A percentile compares a stretch with the other conserved stretches of the same genome.
These are phyloP conservation scores for Scheffersomyces amazonensis DNA, from an alignment of 805 yeast species.

Conservation along the genomic window DNA sequence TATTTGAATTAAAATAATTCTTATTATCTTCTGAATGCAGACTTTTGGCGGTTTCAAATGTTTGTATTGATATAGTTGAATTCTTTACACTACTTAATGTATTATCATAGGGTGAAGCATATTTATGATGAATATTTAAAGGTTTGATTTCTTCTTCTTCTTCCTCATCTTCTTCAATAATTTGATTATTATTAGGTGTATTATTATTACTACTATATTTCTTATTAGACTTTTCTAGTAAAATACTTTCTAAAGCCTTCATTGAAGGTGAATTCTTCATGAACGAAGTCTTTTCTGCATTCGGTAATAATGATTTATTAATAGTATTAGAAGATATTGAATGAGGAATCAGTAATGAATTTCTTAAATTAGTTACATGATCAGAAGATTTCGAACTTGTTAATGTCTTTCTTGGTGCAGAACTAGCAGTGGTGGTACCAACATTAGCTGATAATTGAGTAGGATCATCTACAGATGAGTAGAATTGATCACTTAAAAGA, in stretches of 20 bases:
- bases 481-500: slow-evolving; percentile 30
- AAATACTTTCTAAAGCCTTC: slow-evolving; percentile 36
- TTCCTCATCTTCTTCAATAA: slow-evolving; percentile 13
- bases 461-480: slow-evolving; percentile 20
- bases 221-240: slow-evolving; percentile 16
- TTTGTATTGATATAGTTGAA: slow-evolving; percentile 16
- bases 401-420: background rate
- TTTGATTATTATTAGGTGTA: background rate
- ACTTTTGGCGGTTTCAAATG: slow-evolving; percentile 27
- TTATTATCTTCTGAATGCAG: slow-evolving; percentile 5
- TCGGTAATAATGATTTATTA: slow-evolving; percentile 10
- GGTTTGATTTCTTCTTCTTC: slow-evolving; percentile 3
- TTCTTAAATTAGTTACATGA: slow-evolving; percentile 23
- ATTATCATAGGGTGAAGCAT: background rate
- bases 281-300: slow-evolving; percentile 16
- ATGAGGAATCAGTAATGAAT: slow-evolving; percentile 23
- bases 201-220: background rate
- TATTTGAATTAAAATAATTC: too few relatives aligned
- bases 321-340: slow-evolving; percentile 24
- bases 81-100: background rate
- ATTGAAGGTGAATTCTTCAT: slow-evolving; percentile 41
- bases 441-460: background rate
- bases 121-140: background rate
- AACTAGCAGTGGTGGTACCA: background rate
- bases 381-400: background rate